phyloP scores from a whole-genome alignment of 2,329 filamentous ascomycete genomes.

The Hypoxylon sp. region DNA sequence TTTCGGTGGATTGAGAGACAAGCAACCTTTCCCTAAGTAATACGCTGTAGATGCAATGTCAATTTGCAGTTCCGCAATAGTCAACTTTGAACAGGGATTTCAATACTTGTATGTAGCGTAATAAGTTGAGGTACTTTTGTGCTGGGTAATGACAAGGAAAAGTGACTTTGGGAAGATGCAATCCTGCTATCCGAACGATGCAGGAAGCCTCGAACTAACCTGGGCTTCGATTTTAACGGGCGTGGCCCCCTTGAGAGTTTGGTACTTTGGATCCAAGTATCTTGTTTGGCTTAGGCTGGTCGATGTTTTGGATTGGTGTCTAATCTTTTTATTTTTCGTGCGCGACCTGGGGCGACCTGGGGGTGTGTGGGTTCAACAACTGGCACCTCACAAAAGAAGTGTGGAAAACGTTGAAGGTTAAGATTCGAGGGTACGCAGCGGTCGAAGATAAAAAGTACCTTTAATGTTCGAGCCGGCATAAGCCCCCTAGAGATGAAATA shows the following conservation, averaged over 20 bases:
- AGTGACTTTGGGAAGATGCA: slow-evolving; percentile 28
- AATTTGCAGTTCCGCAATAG: slow-evolving; percentile 14
- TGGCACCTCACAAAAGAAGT: slow-evolving; percentile 28
- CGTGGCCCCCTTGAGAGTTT: slow-evolving; percentile 38
- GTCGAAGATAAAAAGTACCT: slow-evolving; percentile 35
- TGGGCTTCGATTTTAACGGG: slow-evolving; percentile 35
- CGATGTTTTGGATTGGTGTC: slow-evolving; percentile 51
- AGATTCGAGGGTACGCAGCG: slow-evolving; percentile 33
- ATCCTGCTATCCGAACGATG: slow-evolving; percentile 29
- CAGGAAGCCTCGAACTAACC: slow-evolving; percentile 26
- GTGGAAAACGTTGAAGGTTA: slow-evolving; percentile 32
- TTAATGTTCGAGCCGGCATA: slow-evolving; percentile 33
- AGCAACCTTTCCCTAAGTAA: too few species aligned
- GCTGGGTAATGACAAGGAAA: slow-evolving; percentile 8
- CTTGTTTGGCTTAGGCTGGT: slow-evolving; percentile 46
- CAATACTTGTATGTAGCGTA: too few species aligned
- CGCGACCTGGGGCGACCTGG: slow-evolving; percentile 21
- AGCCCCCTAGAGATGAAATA: slow-evolving; percentile 9
- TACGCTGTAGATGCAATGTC: too few species aligned
- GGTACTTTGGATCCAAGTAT: slow-evolving; percentile 55
- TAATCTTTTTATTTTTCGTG: slow-evolving; percentile 25
- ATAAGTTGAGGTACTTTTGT: slow-evolving; percentile 14
- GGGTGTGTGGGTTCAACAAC: slow-evolving; percentile 32
- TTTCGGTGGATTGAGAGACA: slow-evolving; percentile 12
- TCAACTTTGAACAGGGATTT: slow-evolving; percentile 22